Conservation (phyloP, 2,329 filamentous ascomycete genomes). For the Samsoniella hepiali region DNA sequence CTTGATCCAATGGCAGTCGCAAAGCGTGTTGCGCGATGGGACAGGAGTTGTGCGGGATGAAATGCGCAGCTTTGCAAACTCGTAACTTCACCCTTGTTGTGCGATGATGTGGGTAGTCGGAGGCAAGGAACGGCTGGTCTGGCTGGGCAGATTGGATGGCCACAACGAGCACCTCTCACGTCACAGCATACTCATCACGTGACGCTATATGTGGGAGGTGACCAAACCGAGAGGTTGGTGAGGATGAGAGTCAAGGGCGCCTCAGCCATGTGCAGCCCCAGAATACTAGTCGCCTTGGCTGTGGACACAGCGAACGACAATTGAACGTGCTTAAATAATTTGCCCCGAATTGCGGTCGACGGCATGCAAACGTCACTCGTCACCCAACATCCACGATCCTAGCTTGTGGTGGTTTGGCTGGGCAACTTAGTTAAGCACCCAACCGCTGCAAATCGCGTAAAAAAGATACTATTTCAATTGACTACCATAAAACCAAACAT, state of each 20-base stretch:
- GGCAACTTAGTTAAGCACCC: background rate
- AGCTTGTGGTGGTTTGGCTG: conserved; percentile 8
- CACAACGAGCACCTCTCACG: conserved; percentile 18
- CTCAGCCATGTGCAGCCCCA: conserved; percentile 2
- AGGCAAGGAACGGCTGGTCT: conserved; percentile 14
- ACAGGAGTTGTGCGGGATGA: conserved; percentile 12
- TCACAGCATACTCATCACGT: conserved; percentile 21
- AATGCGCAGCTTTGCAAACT: conserved; percentile 17
- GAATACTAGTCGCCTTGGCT: conserved; percentile 3
- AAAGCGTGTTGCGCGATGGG: conserved; percentile 17
- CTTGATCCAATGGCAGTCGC: conserved; percentile 19
- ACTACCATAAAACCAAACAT: conserved; percentile 1
- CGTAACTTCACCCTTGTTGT: conserved; percentile 16
- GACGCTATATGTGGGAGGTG: conserved; percentile 16
- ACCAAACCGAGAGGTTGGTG: conserved; percentile 15
- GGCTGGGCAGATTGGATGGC: conserved; percentile 15
- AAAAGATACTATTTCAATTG: conserved; percentile 3
- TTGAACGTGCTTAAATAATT: background rate
- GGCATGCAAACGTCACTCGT: background rate
- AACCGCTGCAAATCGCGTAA: background rate
- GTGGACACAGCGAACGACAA: background rate
- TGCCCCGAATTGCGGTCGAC: background rate
- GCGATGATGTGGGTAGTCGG: conserved; percentile 17
- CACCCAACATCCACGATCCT: background rate
- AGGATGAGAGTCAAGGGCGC: conserved; percentile 12